Percentiles rank a stretch among this genome's conserved stretches.
phyloP scores from a whole-genome alignment of 2,329 filamentous ascomycete species.

The Xylariomycetidae sp. region DNA sequence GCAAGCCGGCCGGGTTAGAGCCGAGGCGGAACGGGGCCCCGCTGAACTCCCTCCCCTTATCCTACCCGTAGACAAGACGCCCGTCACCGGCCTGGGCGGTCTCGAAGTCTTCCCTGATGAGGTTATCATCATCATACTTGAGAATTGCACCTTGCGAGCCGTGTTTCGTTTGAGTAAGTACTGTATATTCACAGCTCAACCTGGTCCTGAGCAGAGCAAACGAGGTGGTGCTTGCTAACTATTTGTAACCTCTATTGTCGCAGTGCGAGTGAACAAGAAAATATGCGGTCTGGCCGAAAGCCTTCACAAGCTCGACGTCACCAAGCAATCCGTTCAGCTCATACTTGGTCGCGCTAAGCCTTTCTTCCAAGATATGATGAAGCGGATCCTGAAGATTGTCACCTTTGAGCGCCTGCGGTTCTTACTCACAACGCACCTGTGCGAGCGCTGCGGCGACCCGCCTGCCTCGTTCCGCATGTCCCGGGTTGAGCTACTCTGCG shows the following conservation, averaged over 20 bases:
- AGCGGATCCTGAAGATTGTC: slow-evolving; percentile 12
- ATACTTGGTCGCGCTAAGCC: slow-evolving; percentile 11
- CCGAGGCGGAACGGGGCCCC: too few relatives aligned
- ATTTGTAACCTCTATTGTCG: background rate
- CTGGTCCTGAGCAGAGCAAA: slow-evolving; percentile 10
- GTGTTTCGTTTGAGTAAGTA: slow-evolving; percentile 14
- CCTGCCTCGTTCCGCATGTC: slow-evolving; percentile 10
- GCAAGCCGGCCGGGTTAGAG: too few relatives aligned
- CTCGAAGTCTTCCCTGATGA: slow-evolving; percentile 16
- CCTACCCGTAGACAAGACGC: too few relatives aligned
- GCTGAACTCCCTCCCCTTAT: too few relatives aligned
- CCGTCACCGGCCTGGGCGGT: slow-evolving; percentile 9
- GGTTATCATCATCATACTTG: slow-evolving; percentile 13
- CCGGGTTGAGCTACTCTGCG: slow-evolving; percentile 16
- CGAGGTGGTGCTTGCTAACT: slow-evolving; percentile 1
- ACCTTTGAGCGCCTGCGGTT: slow-evolving; percentile 11
- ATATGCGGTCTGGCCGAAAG: slow-evolving; percentile 7
- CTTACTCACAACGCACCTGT: slow-evolving; percentile 10
- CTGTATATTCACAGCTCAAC: too few relatives aligned
- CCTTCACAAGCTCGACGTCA: slow-evolving; percentile 11
- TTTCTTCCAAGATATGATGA: slow-evolving; percentile 11
- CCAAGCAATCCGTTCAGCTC: slow-evolving; percentile 6
- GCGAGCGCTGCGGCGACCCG: slow-evolving; percentile 11
- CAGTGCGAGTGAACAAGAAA: slow-evolving; percentile 4
- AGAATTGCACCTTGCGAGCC: slow-evolving; percentile 12